These are phyloP conservation scores for Globisporangium nodosum DNA, from an alignment of 352 stramenopile species.

Conservation along the genomic window DNA sequence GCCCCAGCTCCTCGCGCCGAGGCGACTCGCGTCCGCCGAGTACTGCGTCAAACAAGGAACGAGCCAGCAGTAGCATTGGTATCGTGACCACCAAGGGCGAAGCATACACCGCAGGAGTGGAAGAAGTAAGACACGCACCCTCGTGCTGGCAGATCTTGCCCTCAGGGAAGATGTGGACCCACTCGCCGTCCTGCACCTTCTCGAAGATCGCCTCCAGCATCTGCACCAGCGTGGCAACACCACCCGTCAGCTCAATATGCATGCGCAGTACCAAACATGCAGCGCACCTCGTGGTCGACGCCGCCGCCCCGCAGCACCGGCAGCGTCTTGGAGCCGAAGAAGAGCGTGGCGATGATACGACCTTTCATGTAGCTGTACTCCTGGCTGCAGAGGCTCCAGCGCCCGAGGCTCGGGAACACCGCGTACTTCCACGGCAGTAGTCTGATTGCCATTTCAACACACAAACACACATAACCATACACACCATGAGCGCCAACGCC, in stretches of 20 bases:
- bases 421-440: slow-evolving; percentile 74
- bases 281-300: slow-evolving; percentile 55
- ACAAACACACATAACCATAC: neutral
- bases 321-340: slow-evolving; percentile 67
- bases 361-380: slow-evolving; percentile 81
- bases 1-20: slow-evolving; percentile 62
- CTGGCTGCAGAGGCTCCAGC: slow-evolving; percentile 78
- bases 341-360: slow-evolving; percentile 41
- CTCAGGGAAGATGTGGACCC: slow-evolving; percentile 88
- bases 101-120: no score
- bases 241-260: neutral
- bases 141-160: slow-evolving; percentile 74
- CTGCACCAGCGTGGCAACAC: slow-evolving; percentile 10
- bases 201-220: slow-evolving; percentile 79
- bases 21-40: slow-evolving; percentile 62
- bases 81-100: neutral
- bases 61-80: neutral
- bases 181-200: slow-evolving; percentile 68
- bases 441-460: slow-evolving; percentile 12
- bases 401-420: slow-evolving; percentile 35
- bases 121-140: slow-evolving; percentile 19
- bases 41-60: slow-evolving; percentile 18
- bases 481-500: neutral
- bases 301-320: slow-evolving; percentile 68
- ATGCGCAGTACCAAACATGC: no score